Base-by-base conservation (phyloP, 202 grass and related monocot genomes). In the Digitaria exilis region DNA sequence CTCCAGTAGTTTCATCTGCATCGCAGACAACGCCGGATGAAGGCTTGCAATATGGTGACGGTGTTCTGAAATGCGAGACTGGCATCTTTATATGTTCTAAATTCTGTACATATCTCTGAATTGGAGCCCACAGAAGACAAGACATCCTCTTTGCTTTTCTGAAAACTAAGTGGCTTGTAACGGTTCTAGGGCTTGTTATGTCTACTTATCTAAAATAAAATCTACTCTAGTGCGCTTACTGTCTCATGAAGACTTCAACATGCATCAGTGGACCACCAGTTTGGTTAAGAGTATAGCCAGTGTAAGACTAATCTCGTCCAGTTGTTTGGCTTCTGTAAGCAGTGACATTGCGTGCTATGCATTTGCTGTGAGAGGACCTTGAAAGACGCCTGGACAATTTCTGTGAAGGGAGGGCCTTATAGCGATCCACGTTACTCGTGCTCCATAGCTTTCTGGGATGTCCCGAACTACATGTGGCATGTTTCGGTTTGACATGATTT, bases 21-120 rank as follows among this genome's bases (percentile, higher is more conserved):
- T 68, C 81, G 75, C 80, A 87, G 84, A 56, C 45, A 84, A 28
- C 44, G 5, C 26, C 28, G 46, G 56, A n/a, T 22, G 32, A 80
- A 70, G 43, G 49, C n/a, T 63, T 85, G 72, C 77, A 51, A 69
- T 71, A 46, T 25, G 58, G 16, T 39, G 18, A 69, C 49, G 73
- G 32, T 63, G 89, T 78, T 43, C 42, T 21, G 51, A 82, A 77
- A 78, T 75, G 50, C 55, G 51, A 73, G 51, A 34, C 66, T 67
- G 60, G 15, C 12, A 49, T 82, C 78, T 85, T 91, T 74, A 85
- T 75, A 35, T n/a, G n/a, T 57, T 22, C 21, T 85, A 61, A 56
- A 75, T 54, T 60, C 51, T 90, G 88, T 90, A 90, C 81, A 87
- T 90, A 90, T 63, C 35, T 74, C 72, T 58, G 60, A 75, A 69